phyloP scores from a whole-genome alignment of 768 basidiomycete genomes.

The Lactarius vividus region DNA sequence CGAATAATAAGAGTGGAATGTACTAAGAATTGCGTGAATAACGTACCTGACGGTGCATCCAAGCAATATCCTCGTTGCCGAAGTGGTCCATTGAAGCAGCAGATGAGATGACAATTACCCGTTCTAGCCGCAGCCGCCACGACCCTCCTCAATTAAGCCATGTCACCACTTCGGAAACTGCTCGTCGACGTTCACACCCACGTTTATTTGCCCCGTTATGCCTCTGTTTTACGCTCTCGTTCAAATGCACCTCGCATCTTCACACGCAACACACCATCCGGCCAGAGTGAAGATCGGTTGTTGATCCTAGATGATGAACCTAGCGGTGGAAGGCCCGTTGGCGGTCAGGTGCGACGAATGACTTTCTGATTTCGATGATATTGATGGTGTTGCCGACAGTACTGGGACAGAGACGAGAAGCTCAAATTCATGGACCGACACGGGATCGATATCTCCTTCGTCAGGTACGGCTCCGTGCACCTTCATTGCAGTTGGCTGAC shows the following conservation, averaged over 20 bases:
- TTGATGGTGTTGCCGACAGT: slow-evolving; percentile 38
- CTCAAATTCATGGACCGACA: slow-evolving; percentile 83
- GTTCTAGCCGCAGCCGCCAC: not conserved
- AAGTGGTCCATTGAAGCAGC: slow-evolving; percentile 7
- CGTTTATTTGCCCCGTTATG: slow-evolving; percentile 79
- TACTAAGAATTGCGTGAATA: not conserved
- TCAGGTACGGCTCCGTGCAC: slow-evolving; percentile 48
- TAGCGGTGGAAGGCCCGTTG: slow-evolving; percentile 75
- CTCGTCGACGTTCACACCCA: slow-evolving; percentile 86
- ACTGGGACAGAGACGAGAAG: slow-evolving; percentile 78
- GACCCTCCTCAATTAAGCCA: not conserved
- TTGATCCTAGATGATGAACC: slow-evolving; percentile 80
- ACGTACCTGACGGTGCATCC: slow-evolving; percentile 15
- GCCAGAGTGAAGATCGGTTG: slow-evolving; percentile 60
- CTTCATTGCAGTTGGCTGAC: slow-evolving; percentile 14
- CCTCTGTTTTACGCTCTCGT: slow-evolving; percentile 63
- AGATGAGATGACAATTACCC: not conserved
- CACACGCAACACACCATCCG: slow-evolving; percentile 43
- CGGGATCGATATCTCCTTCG: slow-evolving; percentile 73
- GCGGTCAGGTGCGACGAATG: slow-evolving; percentile 55
- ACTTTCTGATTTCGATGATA: not conserved
- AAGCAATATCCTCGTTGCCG: slow-evolving; percentile 17
- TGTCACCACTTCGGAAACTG: slow-evolving; percentile 33
- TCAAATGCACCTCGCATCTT: slow-evolving; percentile 66
- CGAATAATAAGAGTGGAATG: not conserved